Evolutionary conservation across 805 yeast species (phyloP), one percentile per base, ranked within the genome.

Genomic region (Metschnikowia reukaufii): DNA sequence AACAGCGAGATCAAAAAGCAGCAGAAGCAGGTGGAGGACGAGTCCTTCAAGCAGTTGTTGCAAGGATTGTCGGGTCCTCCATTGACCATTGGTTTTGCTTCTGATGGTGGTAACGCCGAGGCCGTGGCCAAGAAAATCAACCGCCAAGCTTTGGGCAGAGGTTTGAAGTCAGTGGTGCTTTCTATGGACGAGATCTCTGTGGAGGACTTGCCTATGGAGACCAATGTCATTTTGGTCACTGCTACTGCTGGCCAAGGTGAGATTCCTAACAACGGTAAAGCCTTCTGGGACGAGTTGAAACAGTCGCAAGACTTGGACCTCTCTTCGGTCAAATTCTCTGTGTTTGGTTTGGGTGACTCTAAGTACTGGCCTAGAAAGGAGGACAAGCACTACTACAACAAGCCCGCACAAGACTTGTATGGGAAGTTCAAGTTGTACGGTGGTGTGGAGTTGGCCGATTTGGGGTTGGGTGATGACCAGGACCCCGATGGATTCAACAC

Each of bases 361-460:
- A 81, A 81, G 62, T 90, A 92, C 73, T 92, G 98, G 98, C 98
- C 98, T 58, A 82, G 98, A 71, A 88, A 88, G 66, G 96, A 92
- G 68, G 98, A 92, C 70, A 83, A 83, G 57, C 92, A 87, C 65
- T 92, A 88, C 72, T 92, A 89, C 72, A 92, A 92, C 74, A 91
- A 90, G 65, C 98, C 98, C 13, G 80, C 85, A 16, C 77, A 77
- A 54, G 97, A 90, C 65, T 70, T 92, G 53, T 73, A 68, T 62
- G 79, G 78, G 52, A 82, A 84, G 52, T 69, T 92, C 52, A 72
- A 70, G 52, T 70, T 84, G 48, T 75, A 88, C 49, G 94, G 96
- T 36, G 97, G 86, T 50, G 81, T 76, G 50, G 82, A 81, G 49
- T 70, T 92, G 45, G 78, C 81, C 47, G 87, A 86, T 3, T 68